phyloP scores from a whole-genome alignment of 305 asterid species.

The Fraxinus greggii region DNA sequence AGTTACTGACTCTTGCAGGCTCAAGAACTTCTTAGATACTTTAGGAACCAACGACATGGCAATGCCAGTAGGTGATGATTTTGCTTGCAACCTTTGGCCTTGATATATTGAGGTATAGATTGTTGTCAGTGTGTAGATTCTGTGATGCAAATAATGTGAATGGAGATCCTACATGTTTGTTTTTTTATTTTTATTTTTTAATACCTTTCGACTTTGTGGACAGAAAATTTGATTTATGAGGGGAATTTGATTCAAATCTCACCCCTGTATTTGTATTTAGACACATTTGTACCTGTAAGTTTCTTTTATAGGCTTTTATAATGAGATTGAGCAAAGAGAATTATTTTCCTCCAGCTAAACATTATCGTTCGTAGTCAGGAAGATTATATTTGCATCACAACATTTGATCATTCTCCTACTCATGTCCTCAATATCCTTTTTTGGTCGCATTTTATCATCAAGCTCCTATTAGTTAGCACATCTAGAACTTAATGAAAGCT shows the following conservation, averaged over 20 bases:
- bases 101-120: slow-evolving; percentile 32
- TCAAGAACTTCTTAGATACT: slow-evolving; percentile 72
- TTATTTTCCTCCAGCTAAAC: not conserved
- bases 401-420: not conserved
- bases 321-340: not conserved
- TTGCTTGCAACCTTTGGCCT: slow-evolving; percentile 27
- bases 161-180: slow-evolving; percentile 29
- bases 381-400: not conserved
- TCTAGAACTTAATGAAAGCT: not conserved
- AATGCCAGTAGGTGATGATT: slow-evolving; percentile 65
- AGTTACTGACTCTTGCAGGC: slow-evolving; percentile 51
- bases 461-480: not conserved
- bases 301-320: not conserved
- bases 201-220: slow-evolving; percentile 10
- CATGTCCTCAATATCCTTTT: too few relatives aligned
- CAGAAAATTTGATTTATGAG: slow-evolving; percentile 19
- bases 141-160: slow-evolving; percentile 34
- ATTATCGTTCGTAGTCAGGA: not conserved
- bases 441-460: not conserved
- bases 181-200: not conserved
- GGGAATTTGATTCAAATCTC: not conserved
- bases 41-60: slow-evolving; percentile 83
- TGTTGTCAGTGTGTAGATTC: slow-evolving; percentile 52
- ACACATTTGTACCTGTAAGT: not conserved
- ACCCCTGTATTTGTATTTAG: not conserved